phyloP scores from a whole-genome alignment of 225 moss, liverwort and hornwort genomes.

The Pleurozium schreberi region DNA sequence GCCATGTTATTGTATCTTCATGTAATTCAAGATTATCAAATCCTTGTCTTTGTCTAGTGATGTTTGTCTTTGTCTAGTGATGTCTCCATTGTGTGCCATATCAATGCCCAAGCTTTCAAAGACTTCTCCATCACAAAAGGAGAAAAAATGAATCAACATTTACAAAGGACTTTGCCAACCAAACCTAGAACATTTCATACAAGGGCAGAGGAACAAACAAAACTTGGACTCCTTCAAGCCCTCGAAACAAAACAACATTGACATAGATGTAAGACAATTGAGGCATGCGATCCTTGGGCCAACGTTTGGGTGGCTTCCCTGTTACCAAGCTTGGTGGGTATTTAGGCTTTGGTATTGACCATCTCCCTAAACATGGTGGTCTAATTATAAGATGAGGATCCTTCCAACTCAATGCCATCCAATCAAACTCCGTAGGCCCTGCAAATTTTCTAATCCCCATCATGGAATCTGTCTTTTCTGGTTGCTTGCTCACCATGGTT shows the following conservation, averaged over 20 bases:
- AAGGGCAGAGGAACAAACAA: constrained; percentile 10
- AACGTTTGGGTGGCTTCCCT: not conserved
- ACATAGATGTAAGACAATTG: not conserved
- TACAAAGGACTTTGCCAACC: not conserved
- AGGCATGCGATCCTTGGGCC: constrained; percentile 6
- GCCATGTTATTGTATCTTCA: not conserved
- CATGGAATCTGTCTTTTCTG: not conserved
- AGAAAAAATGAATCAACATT: not conserved
- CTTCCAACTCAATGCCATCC: not conserved
- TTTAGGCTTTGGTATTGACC: not conserved
- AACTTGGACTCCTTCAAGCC: constrained; percentile 22
- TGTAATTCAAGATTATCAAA: not conserved
- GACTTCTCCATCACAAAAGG: not conserved
- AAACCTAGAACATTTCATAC: not conserved
- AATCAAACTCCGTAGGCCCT: constrained; percentile 2
- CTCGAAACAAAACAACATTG: constrained; percentile 3
- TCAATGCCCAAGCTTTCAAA: not conserved
- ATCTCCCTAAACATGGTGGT: not conserved
- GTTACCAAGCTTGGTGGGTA: constrained; percentile 3
- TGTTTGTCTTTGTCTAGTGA: not conserved
- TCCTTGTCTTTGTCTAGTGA: too few relatives aligned
- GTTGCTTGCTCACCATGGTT: not conserved
- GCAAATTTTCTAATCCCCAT: not conserved
- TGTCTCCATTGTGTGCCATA: too few relatives aligned
- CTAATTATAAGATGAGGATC: not conserved